Percentiles rank a stretch among this genome's conserved stretches.
Evolutionary conservation across 31 red algal species (phyloP).

Genomic region (Asparagopsis taxiformis): DNA sequence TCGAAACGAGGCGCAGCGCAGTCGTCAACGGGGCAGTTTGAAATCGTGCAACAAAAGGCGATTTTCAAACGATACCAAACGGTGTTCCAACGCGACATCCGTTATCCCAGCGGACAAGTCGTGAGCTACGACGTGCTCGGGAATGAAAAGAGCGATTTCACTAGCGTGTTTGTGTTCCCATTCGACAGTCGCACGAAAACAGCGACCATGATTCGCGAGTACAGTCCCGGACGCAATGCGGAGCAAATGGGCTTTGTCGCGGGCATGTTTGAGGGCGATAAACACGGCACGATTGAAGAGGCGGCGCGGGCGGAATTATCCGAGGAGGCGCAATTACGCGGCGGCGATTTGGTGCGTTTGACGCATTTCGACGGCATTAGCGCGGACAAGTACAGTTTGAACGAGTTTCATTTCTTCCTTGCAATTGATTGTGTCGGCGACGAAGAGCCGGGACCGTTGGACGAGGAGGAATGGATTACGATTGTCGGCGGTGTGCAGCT

Average conservation of each 20-base stretch:
- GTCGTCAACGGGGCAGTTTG: slow-evolving; percentile 3
- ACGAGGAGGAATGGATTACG: slow-evolving; percentile 75
- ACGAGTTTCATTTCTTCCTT: slow-evolving; percentile 65
- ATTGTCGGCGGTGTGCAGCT: slow-evolving; percentile 24
- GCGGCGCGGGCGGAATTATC: slow-evolving; percentile 67
- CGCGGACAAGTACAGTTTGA: slow-evolving; percentile 75
- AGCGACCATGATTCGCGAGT: slow-evolving; percentile 72
- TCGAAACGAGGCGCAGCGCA: too few species aligned
- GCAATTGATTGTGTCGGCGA: slow-evolving; percentile 56
- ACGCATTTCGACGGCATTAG: slow-evolving; percentile 31
- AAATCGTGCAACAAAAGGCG: slow-evolving; percentile 26
- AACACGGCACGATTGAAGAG: slow-evolving; percentile 24
- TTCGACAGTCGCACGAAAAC: slow-evolving; percentile 21
- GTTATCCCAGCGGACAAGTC: slow-evolving; percentile 41
- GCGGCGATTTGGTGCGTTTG: slow-evolving; percentile 21
- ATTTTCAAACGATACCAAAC: slow-evolving; percentile 66
- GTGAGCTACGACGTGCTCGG: slow-evolving; percentile 79
- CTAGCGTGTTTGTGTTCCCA: slow-evolving; percentile 76
- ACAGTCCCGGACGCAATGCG: slow-evolving; percentile 60
- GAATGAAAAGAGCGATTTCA: slow-evolving; percentile 21
- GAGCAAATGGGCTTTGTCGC: slow-evolving; percentile 57
- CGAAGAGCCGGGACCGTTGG: slow-evolving; percentile 14
- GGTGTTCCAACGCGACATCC: slow-evolving; percentile 52
- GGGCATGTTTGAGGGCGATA: slow-evolving; percentile 59
- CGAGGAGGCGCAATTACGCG: slow-evolving; percentile 72